phyloP scores from a whole-genome alignment of 2,329 filamentous ascomycete species.

The Penicillium brasilianum region DNA sequence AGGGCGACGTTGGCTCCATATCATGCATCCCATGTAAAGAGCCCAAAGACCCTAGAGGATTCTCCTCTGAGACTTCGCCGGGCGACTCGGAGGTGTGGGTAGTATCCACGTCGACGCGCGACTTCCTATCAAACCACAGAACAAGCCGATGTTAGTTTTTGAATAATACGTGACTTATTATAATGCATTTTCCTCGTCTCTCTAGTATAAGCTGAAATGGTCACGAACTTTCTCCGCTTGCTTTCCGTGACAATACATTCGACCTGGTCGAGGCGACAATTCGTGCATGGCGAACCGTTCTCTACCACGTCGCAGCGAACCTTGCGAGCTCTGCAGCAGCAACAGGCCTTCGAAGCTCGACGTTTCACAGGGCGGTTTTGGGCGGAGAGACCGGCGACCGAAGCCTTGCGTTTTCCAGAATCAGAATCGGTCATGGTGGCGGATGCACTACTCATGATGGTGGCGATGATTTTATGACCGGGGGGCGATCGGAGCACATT shows the following conservation, averaged over 20 bases:
- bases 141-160: constrained; percentile 20
- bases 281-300: constrained; percentile 80
- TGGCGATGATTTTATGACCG: constrained; percentile 7
- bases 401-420: constrained; percentile 61
- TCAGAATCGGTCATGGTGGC: constrained; percentile 41
- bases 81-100: constrained; percentile 42
- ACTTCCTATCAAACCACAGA: constrained; percentile 40
- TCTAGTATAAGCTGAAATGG: constrained; percentile 1
- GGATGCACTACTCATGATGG: constrained; percentile 21
- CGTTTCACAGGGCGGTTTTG: constrained; percentile 71
- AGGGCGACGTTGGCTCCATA: constrained; percentile 46
- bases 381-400: constrained; percentile 60
- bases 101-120: constrained; percentile 46
- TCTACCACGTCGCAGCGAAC: constrained; percentile 94
- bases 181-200: not conserved
- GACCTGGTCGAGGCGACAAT: constrained; percentile 68
- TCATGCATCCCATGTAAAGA: constrained; percentile 39
- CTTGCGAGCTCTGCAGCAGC: constrained; percentile 85
- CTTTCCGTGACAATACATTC: constrained; percentile 72
- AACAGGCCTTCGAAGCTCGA: constrained; percentile 88
- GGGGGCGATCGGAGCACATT: constrained; percentile 29
- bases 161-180: not conserved
- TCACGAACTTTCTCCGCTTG: constrained; percentile 68
- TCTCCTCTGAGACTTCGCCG: constrained; percentile 43
- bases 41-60: constrained; percentile 33